Evolutionary conservation across 345 rosid species (phyloP).

Genomic region (Durio zibethinus): DNA sequence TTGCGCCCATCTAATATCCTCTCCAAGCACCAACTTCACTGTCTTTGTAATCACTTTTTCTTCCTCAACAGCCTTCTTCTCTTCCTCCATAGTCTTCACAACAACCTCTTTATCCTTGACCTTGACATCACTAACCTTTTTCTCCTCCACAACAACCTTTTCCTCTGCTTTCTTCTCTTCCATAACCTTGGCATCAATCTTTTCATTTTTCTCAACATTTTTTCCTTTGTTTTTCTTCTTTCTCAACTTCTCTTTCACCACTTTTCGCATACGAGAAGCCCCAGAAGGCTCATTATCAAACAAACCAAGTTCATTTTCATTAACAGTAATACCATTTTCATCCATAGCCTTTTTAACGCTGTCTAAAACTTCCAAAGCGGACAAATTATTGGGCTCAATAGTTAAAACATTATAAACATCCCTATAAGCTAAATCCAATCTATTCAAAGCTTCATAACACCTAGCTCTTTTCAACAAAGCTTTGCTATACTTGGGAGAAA

Average conservation of each 20-base stretch:
- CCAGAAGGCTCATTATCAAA: conserved; percentile 37
- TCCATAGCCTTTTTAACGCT: conserved; percentile 58
- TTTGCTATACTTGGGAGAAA: conserved; percentile 82
- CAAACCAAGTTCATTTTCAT: conserved; percentile 58
- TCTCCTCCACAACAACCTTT: conserved; percentile 44
- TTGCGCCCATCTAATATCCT: conserved; percentile 93
- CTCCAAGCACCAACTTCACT: conserved; percentile 82
- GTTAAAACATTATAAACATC: conserved; percentile 72
- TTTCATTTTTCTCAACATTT: conserved; percentile 28
- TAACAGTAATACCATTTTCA: conserved; percentile 63
- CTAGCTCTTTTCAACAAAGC: conserved; percentile 80
- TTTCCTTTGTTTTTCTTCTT: conserved; percentile 53
- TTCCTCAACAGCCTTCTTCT: conserved; percentile 47
- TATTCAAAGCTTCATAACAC: conserved; percentile 82
- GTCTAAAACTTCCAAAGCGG: conserved; percentile 71
- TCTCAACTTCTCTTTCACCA: conserved; percentile 63
- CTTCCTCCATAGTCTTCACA: conserved; percentile 46
- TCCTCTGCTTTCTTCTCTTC: conserved; percentile 41
- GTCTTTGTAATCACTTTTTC: conserved; percentile 58
- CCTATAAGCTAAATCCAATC: conserved; percentile 81
- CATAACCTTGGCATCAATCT: conserved; percentile 29
- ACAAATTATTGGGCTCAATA: conserved; percentile 74
- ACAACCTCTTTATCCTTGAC: conserved; percentile 54
- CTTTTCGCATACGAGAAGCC: conserved; percentile 39
- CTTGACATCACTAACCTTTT: conserved; percentile 34